A percentile compares a stretch with the other conserved stretches of the same genome.
Conservation (phyloP, 352 stramenopile species). For the Pythium dissotocum region DNA sequence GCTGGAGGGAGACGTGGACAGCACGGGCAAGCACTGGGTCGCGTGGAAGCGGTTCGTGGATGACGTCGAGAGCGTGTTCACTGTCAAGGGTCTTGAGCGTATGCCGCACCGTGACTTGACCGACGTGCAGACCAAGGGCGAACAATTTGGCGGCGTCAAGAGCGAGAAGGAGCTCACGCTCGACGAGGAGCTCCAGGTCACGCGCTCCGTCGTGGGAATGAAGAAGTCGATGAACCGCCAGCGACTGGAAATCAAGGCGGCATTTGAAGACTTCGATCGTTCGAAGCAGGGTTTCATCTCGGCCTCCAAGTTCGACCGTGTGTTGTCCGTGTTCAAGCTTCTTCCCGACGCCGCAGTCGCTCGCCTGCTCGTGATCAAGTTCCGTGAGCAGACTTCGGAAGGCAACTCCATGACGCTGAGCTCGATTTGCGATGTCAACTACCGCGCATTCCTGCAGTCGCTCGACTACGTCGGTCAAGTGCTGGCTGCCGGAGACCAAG, state of each 20-base stretch:
- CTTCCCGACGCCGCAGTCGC: slow-evolving; percentile 45
- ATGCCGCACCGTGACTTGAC: slow-evolving; percentile 58
- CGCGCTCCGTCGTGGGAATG: slow-evolving; percentile 46
- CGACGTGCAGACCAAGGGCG: slow-evolving; percentile 43
- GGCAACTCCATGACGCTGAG: slow-evolving; percentile 49
- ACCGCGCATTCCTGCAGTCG: slow-evolving; percentile 74
- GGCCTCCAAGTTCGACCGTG: slow-evolving; percentile 76
- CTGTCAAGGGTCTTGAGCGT: slow-evolving; percentile 68
- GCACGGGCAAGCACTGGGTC: slow-evolving; percentile 54
- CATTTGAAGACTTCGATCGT: slow-evolving; percentile 84
- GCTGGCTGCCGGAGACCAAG: slow-evolving; percentile 16
- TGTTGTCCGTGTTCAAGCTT: slow-evolving; percentile 77
- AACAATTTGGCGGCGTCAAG: slow-evolving; percentile 61
- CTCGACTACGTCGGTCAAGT: slow-evolving; percentile 47
- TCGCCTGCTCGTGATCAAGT: slow-evolving; percentile 72
- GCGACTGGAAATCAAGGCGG: slow-evolving; percentile 74
- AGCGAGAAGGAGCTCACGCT: slow-evolving; percentile 49
- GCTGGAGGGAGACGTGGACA: slow-evolving; percentile 60
- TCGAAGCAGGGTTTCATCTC: slow-evolving; percentile 81
- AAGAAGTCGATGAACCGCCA: slow-evolving; percentile 62
- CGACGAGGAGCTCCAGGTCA: slow-evolving; percentile 55
- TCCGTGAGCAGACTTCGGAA: slow-evolving; percentile 58
- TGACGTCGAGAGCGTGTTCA: slow-evolving; percentile 83
- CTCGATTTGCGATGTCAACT: slow-evolving; percentile 83
- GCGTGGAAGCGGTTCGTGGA: slow-evolving; percentile 81